Evolutionary conservation across 208 protist species (phyloP).

Genomic region (Novymonas esmeraldas): DNA sequence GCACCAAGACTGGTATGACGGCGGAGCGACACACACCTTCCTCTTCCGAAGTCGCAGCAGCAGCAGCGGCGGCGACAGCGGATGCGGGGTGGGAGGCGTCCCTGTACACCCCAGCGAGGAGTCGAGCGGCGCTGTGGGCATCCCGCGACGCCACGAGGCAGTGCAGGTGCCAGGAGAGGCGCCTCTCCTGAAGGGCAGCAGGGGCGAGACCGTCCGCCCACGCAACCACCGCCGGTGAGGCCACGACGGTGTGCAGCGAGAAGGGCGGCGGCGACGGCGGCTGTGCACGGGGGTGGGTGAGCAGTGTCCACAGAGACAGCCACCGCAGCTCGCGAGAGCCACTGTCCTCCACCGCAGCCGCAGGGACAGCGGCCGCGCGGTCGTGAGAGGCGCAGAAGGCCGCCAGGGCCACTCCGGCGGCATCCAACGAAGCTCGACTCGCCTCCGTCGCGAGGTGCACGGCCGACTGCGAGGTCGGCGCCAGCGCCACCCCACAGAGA

Average conservation of each 20-base stretch:
- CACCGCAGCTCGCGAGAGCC: conserved; percentile 18
- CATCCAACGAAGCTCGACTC: conserved; percentile 14
- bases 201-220: conserved; percentile 13
- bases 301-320: conserved; percentile 23
- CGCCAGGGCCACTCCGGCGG: conserved; percentile 18
- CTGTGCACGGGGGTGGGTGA: conserved; percentile 11
- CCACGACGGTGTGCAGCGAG: neutral
- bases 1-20: conserved; percentile 10
- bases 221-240: neutral
- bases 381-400: conserved; percentile 16
- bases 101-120: conserved; percentile 16
- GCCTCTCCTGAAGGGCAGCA: conserved; percentile 19
- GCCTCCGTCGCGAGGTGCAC: conserved; percentile 27
- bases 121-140: conserved; percentile 19
- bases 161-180: conserved; percentile 49
- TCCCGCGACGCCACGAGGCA: conserved; percentile 36
- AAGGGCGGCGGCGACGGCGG: conserved; percentile 18
- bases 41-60: neutral
- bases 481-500: conserved; percentile 43
- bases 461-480: conserved; percentile 27
- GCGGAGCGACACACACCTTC: neutral
- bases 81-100: neutral
- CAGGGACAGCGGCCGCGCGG: neutral
- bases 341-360: neutral
- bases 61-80: too few species aligned